These are phyloP conservation scores for Talaromyces proteolyticus DNA, from an alignment of 495 filamentous ascomycete species.

Conservation along the genomic window DNA sequence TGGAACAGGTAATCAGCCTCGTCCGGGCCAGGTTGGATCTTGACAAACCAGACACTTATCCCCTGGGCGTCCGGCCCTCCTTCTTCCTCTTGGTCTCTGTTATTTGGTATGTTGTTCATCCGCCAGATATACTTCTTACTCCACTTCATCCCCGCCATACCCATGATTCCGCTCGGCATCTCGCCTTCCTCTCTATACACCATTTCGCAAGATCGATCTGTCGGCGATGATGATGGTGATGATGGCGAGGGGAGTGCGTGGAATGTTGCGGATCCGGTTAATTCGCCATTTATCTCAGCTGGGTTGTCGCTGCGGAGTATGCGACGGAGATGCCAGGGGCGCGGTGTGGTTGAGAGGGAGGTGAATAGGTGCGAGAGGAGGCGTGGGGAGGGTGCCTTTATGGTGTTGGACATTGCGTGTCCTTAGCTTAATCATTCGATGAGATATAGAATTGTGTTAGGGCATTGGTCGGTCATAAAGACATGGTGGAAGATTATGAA, in stretches of 20 bases:
- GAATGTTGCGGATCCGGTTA: constrained; percentile 36
- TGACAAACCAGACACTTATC: constrained; percentile 45
- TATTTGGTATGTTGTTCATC: constrained; percentile 8
- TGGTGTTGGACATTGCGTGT: constrained; percentile 8
- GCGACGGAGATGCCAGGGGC: constrained; percentile 32
- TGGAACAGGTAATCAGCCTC: constrained; percentile 43
- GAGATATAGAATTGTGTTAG: too few relatives aligned
- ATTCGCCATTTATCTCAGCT: constrained; percentile 32
- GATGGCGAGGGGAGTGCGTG: constrained; percentile 14
- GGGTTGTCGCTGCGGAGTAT: constrained; percentile 38
- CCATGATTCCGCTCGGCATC: constrained; percentile 18
- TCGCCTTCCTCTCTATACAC: constrained; percentile 42
- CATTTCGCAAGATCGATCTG: constrained; percentile 28
- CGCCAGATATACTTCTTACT: constrained; percentile 46
- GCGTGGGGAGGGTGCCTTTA: constrained; percentile 7
- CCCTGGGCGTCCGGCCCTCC: constrained; percentile 6
- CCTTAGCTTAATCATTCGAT: background rate
- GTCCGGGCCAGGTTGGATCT: constrained; percentile 17
- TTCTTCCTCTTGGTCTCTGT: background rate
- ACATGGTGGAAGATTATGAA: too few relatives aligned
- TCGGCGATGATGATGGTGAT: background rate
- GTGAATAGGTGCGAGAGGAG: constrained; percentile 21
- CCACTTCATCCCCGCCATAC: constrained; percentile 26
- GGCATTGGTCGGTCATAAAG: too few relatives aligned
- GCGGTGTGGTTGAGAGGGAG: constrained; percentile 10